These are phyloP conservation scores for Macadamia integrifolia DNA, from an alignment of 164 flowering plant genomes.

Conservation along the genomic window DNA sequence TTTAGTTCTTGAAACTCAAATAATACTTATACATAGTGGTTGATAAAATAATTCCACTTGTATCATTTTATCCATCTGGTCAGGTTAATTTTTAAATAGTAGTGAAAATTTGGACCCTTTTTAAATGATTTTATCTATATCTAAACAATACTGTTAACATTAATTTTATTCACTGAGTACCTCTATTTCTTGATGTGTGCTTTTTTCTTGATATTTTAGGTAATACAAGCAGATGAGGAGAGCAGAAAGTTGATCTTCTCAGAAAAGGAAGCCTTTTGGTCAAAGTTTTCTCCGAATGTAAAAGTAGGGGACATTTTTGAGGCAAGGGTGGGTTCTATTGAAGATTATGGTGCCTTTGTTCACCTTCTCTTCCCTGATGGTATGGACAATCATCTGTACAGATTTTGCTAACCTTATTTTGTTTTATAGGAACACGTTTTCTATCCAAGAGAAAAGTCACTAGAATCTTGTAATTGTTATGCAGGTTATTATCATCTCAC, in stretches of 20 bases:
- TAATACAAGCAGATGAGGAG: conserved; percentile 57
- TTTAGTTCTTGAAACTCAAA: background rate
- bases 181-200: background rate
- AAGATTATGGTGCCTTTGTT: conserved; percentile 90
- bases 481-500: conserved; percentile 81
- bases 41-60: background rate
- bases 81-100: background rate
- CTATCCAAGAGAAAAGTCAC: background rate
- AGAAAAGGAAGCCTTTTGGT: conserved; percentile 79
- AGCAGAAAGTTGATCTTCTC: conserved; percentile 65
- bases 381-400: conserved; percentile 18
- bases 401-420: background rate
- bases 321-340: conserved; percentile 68
- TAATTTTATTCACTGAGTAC: background rate
- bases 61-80: background rate
- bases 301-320: conserved; percentile 64
- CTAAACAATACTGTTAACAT: too few relatives aligned
- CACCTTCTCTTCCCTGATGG: conserved; percentile 85
- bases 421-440: background rate
- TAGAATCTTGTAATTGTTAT: conserved; percentile 14
- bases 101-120: background rate
- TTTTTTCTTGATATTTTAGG: conserved; percentile 31
- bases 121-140: background rate
- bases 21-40: background rate
- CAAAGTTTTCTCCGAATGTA: conserved; percentile 43